These are phyloP conservation scores for Hypoxylon sp. DNA, from an alignment of 2,329 filamentous ascomycete species.

Conservation along the genomic window DNA sequence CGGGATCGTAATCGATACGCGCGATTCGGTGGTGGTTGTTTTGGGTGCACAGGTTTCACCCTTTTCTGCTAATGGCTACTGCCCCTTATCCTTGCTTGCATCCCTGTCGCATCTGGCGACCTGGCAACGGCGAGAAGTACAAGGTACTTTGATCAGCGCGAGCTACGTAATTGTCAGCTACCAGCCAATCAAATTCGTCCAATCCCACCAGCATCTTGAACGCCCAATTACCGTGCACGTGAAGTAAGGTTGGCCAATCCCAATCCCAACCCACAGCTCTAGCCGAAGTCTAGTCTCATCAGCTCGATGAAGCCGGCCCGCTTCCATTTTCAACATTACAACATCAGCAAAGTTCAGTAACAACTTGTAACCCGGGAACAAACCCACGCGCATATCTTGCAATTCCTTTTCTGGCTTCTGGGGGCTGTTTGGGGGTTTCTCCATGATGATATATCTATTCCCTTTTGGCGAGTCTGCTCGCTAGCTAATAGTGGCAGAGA, in stretches of 20 bases:
- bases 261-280: not conserved
- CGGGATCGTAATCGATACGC: constrained; percentile 30
- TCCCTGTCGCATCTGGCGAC: constrained; percentile 32
- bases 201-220: not conserved
- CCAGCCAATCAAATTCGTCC: constrained; percentile 16
- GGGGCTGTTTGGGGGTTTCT: not conserved
- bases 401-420: not conserved
- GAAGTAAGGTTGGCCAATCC: constrained; percentile 10
- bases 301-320: not conserved
- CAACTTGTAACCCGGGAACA: constrained; percentile 2
- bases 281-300: not conserved
- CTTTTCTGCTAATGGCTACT: constrained; percentile 16
- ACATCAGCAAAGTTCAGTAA: constrained; percentile 12
- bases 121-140: constrained; percentile 31
- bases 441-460: not conserved
- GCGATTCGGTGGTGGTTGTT: constrained; percentile 34
- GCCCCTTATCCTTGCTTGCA: constrained; percentile 29
- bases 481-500: not conserved
- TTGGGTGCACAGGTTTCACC: constrained; percentile 28
- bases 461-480: not conserved
- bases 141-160: constrained; percentile 5
- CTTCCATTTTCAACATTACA: constrained; percentile 3
- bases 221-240: not conserved
- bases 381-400: not conserved
- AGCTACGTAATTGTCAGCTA: constrained; percentile 15